Evolutionary conservation across 2,329 filamentous ascomycete genomes (phyloP), one percentile per base, ranked within the genome.

Genomic region (Huntiella decipiens): DNA sequence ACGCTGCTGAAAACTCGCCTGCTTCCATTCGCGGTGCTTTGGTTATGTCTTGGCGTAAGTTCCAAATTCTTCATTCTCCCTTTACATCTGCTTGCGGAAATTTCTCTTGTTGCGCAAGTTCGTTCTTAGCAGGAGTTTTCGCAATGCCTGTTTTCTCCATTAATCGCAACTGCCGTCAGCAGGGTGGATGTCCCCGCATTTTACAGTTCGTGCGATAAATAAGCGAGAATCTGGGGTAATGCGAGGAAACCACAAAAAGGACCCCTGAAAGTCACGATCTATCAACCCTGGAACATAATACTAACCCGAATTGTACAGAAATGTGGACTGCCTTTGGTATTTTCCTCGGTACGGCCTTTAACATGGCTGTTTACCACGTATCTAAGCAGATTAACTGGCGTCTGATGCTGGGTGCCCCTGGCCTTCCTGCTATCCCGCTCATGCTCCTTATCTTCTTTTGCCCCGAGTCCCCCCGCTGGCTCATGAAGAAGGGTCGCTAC

Each of bases 401-500:
- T 32, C 57, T 74, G 17, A 71, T 73, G 55, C 57, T 76, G 4
- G 70, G 45, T 7, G 77, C 75, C 2, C 74, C 78, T 2, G 74
- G 79, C 43, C 69, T 79, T 33, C 77, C 77, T 1, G 74, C 76
- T 0, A 58, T 82, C 1, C 74, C 76, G 5, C 61, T 82, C 4
- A 56, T 77, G 7, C 12, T 74, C 0, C 60, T 63, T 8, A 63
- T 79, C 19, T 81, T 64, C 52, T 66, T 77, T 52, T 78, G 74
- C 51, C 75, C 75, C 0, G 74, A 79, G 54, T 77, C 73, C 2
- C 75, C 77, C 2, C 67, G 75, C 45, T 82, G 76, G 75, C 71
- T 67, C 46, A 71, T 81, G 57, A 77, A 77, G 56, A 78, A 77
- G 54, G 64, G 65, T 10, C 63, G 63, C 44, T 68, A 75, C 52